phyloP scores from a whole-genome alignment of 257 asterid species.

The Solanum chaucha region DNA sequence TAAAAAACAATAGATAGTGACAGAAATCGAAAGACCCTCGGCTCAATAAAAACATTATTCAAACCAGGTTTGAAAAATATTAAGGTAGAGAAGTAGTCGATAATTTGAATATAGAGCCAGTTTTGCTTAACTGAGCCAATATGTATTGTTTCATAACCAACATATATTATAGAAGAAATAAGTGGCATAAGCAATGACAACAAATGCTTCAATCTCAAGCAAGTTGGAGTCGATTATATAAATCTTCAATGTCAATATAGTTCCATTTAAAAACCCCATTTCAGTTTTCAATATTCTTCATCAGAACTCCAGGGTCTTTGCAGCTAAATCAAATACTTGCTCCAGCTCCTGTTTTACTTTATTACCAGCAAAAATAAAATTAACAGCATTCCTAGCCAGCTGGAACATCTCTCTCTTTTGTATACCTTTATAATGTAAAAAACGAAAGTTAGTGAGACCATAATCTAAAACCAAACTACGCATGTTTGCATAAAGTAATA shows the following conservation, averaged over 20 bases:
- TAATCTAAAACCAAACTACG: not conserved
- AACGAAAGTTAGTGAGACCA: not conserved
- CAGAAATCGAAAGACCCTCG: not conserved
- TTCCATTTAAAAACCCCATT: not conserved
- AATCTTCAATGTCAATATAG: not conserved
- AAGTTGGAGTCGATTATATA: not conserved
- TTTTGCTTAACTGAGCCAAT: not conserved
- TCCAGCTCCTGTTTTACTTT: slow-evolving; percentile 48
- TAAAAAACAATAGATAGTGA: no score
- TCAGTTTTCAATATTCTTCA: not conserved
- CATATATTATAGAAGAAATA: not conserved
- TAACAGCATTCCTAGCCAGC: slow-evolving; percentile 42
- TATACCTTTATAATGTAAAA: slow-evolving; percentile 31
- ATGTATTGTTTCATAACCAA: not conserved
- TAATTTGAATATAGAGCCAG: not conserved
- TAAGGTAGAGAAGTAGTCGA: not conserved
- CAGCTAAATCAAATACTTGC: slow-evolving; percentile 41
- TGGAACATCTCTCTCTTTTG: slow-evolving; percentile 54
- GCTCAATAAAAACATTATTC: not conserved
- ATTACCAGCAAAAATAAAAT: slow-evolving; percentile 51
- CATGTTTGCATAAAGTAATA: not conserved
- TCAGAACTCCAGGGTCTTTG: slow-evolving; percentile 18
- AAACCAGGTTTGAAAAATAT: not conserved
- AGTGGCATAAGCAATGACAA: not conserved
- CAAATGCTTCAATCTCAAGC: not conserved